Evolutionary conservation across 768 basidiomycete species (phyloP).

Genomic region (Pulveroboletus sp.): DNA sequence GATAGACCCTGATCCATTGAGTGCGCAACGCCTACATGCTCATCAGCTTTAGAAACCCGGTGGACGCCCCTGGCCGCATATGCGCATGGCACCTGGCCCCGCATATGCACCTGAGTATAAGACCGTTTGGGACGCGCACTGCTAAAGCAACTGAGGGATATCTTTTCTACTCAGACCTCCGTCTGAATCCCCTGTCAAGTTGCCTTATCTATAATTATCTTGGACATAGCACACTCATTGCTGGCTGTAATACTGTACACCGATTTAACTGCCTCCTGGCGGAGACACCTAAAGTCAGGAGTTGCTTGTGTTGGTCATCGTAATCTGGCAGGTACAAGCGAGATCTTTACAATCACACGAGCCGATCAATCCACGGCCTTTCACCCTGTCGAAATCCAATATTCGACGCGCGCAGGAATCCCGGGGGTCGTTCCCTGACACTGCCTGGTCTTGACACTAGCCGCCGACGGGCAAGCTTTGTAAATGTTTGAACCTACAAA

Average conservation of each 20-base stretch:
- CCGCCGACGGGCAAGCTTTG: no score
- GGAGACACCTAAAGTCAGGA: background rate
- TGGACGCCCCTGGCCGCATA: constrained; percentile 38
- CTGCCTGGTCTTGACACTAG: constrained; percentile 24
- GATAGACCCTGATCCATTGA: constrained; percentile 19
- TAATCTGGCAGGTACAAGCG: background rate
- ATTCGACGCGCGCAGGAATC: constrained; percentile 33
- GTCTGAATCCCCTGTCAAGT: background rate
- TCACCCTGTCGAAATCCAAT: no score
- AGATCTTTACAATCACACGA: background rate
- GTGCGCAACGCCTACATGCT: constrained; percentile 64
- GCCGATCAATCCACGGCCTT: background rate
- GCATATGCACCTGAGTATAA: constrained; percentile 15
- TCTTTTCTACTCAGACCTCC: background rate
- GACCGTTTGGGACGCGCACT: constrained; percentile 26
- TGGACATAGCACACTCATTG: background rate
- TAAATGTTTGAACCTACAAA: no score
- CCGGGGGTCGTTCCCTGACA: constrained; percentile 49
- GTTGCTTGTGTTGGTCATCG: background rate
- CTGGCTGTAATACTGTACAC: background rate
- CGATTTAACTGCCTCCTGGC: background rate
- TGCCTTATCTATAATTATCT: background rate
- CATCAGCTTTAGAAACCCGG: constrained; percentile 63
- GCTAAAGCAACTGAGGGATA: background rate
- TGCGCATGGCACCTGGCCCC: constrained; percentile 20